These are phyloP conservation scores for Tetrapisispora pingtungensis DNA, from an alignment of 805 yeast genomes.

Conservation along the genomic window DNA sequence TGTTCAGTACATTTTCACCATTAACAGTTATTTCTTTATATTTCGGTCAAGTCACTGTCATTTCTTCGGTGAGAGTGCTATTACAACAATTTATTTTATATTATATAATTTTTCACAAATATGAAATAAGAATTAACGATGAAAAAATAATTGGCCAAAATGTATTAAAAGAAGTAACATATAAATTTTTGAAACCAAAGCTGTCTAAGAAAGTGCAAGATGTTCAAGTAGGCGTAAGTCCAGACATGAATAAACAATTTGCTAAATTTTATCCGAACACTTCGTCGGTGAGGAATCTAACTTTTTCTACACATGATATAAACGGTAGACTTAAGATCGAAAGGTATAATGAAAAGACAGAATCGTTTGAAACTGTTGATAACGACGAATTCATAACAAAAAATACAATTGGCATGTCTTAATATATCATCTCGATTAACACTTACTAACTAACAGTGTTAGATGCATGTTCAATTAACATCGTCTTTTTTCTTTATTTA, in stretches of 20 bases:
- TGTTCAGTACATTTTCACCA: slow-evolving; percentile 53
- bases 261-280: slow-evolving; percentile 27
- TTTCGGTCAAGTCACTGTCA: slow-evolving; percentile 31
- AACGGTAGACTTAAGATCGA: slow-evolving; percentile 26
- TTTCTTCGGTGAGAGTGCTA: slow-evolving; percentile 29
- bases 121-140: slow-evolving; percentile 42
- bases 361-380: slow-evolving; percentile 17
- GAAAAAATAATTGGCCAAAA: slow-evolving; percentile 52
- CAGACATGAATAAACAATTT: slow-evolving; percentile 7
- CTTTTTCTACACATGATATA: slow-evolving; percentile 44
- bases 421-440: too few relatives aligned
- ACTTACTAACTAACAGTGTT: too few relatives aligned
- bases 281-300: slow-evolving; percentile 24
- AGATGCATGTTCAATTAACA: too few relatives aligned
- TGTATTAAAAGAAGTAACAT: slow-evolving; percentile 50
- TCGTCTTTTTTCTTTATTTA: too few relatives aligned
- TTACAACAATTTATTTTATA: slow-evolving; percentile 32
- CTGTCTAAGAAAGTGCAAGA: slow-evolving; percentile 44
- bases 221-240: slow-evolving; percentile 47
- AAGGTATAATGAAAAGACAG: slow-evolving; percentile 25
- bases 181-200: slow-evolving; percentile 53
- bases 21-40: slow-evolving; percentile 37
- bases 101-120: slow-evolving; percentile 34
- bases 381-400: not conserved
- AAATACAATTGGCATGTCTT: too few relatives aligned